phyloP scores from a whole-genome alignment of 2,329 filamentous ascomycete species.

The Mariannaea sp. region DNA sequence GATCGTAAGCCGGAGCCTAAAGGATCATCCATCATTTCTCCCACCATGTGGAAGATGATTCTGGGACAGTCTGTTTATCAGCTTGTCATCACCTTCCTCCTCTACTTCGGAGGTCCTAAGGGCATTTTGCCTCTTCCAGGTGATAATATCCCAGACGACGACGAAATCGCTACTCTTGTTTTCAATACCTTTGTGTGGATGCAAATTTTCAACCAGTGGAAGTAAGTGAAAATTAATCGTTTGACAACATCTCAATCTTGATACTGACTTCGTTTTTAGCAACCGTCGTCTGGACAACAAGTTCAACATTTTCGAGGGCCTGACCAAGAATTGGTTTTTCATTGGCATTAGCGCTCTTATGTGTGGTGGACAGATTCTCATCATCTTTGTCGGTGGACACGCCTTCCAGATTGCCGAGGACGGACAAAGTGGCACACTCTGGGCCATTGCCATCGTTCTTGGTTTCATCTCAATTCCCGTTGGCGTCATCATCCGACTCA shows the following conservation, averaged over 20 bases:
- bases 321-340: conserved; percentile 87
- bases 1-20: conserved; percentile 72
- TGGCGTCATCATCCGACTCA: conserved; percentile 77
- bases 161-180: conserved; percentile 76
- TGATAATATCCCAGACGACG: conserved; percentile 47
- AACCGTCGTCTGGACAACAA: conserved; percentile 93
- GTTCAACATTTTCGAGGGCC: conserved; percentile 93
- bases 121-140: conserved; percentile 49
- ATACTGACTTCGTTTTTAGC: conserved; percentile 46
- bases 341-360: conserved; percentile 83
- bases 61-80: conserved; percentile 91
- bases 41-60: conserved; percentile 99
- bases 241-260: background rate
- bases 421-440: conserved; percentile 73
- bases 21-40: conserved; percentile 70
- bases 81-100: conserved; percentile 75
- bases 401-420: conserved; percentile 74
- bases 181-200: conserved; percentile 99
- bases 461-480: conserved; percentile 85
- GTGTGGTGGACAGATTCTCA: conserved; percentile 86
- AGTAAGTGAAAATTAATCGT: conserved; percentile 59
- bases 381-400: conserved; percentile 81
- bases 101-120: conserved; percentile 73
- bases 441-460: conserved; percentile 85
- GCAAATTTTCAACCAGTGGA: conserved; percentile 99